Conservation (phyloP, 805 yeast species). For the Hanseniaspora meyeri region DNA sequence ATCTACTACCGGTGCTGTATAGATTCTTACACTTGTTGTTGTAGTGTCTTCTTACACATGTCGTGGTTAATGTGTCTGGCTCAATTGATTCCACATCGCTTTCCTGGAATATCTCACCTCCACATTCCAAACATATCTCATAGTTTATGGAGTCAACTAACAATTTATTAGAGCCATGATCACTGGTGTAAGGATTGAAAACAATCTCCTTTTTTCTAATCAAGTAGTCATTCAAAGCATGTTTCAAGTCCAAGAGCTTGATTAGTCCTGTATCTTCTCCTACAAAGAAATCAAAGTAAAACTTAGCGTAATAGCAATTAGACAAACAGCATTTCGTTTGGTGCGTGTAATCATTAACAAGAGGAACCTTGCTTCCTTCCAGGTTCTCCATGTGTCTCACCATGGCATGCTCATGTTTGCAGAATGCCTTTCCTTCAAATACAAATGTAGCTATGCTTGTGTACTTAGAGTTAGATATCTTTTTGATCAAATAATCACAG, state of each 20-base stretch:
- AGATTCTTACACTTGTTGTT: slow-evolving; percentile 25
- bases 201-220: slow-evolving; percentile 25
- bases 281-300: slow-evolving; percentile 5
- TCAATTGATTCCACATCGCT: slow-evolving; percentile 20
- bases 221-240: slow-evolving; percentile 31
- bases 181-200: slow-evolving; percentile 13
- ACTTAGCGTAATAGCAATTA: slow-evolving; percentile 6
- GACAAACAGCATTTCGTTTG: neutral
- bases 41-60: slow-evolving; percentile 16
- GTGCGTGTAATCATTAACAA: neutral
- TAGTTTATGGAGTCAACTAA: slow-evolving; percentile 31
- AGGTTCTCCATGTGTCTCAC: neutral
- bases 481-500: slow-evolving; percentile 4
- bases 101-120: slow-evolving; percentile 25
- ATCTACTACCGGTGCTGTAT: slow-evolving; percentile 17
- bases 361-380: too few relatives aligned
- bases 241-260: slow-evolving; percentile 42
- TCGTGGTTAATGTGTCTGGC: slow-evolving; percentile 14
- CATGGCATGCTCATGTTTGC: neutral
- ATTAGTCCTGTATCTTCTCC: slow-evolving; percentile 44
- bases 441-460: neutral
- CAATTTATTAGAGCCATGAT: slow-evolving; percentile 21
- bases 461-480: neutral
- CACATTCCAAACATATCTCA: slow-evolving; percentile 37
- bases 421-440: neutral